A percentile compares a stretch with the other conserved stretches of the same genome.
These are phyloP conservation scores for Perkinsus marinus DNA, from an alignment of 169 alveolate species.

Conservation along the genomic window DNA sequence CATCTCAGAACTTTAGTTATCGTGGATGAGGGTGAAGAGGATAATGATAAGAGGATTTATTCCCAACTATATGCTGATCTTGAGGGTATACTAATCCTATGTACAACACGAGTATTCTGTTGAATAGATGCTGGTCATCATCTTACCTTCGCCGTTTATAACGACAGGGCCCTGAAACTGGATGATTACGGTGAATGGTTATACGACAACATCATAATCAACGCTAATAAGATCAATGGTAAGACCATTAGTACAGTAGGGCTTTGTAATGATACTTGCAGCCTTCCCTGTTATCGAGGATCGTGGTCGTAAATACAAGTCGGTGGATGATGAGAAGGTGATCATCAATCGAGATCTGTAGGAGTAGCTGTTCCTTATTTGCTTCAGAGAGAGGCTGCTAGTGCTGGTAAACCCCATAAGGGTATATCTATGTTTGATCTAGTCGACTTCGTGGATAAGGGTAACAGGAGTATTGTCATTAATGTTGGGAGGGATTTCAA, in stretches of 20 bases:
- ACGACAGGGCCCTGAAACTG: background rate
- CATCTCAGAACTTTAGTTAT: background rate
- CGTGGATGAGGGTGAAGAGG: background rate
- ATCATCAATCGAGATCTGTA: too few species aligned
- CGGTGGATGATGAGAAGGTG: background rate
- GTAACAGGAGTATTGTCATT: background rate
- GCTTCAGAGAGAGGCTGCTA: background rate
- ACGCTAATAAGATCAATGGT: background rate
- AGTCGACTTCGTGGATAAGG: background rate
- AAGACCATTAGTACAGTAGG: background rate
- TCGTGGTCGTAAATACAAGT: background rate
- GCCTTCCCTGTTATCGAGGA: background rate
- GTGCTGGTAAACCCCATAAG: background rate
- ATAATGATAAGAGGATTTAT: background rate
- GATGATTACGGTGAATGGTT: background rate
- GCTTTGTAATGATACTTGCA: too few species aligned
- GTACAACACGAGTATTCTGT: background rate
- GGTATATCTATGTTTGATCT: background rate
- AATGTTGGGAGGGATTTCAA: background rate
- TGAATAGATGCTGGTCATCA: background rate
- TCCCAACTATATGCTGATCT: background rate
- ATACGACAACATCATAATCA: background rate
- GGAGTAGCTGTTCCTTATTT: too few species aligned
- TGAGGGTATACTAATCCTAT: too few species aligned
- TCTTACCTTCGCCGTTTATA: background rate